These are phyloP conservation scores for Aspergillus japonicus DNA, from an alignment of 2,329 filamentous ascomycete genomes.

Conservation along the genomic window DNA sequence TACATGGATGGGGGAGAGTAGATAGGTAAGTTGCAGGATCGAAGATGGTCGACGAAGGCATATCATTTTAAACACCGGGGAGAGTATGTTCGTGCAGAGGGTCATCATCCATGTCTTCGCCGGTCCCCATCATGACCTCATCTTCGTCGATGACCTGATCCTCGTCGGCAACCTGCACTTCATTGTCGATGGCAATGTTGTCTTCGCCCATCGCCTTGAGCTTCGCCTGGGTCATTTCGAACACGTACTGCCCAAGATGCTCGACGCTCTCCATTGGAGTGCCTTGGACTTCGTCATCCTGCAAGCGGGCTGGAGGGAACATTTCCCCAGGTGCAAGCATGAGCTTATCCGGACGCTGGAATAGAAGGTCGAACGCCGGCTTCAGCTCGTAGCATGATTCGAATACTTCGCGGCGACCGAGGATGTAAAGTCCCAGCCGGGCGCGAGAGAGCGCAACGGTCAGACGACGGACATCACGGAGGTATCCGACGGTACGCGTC, in stretches of 20 bases:
- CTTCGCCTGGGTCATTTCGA: conserved; percentile 84
- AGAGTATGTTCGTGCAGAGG: conserved; percentile 32
- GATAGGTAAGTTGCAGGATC: neutral
- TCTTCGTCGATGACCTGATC: conserved; percentile 32
- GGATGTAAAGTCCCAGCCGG: conserved; percentile 84
- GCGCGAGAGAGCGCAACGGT: conserved; percentile 94
- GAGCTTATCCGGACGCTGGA: conserved; percentile 77
- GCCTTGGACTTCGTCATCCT: conserved; percentile 49
- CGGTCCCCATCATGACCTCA: conserved; percentile 35
- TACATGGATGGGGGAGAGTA: neutral
- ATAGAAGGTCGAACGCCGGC: conserved; percentile 77
- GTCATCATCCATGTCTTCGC: conserved; percentile 36
- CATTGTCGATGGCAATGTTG: conserved; percentile 37
- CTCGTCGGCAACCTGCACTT: conserved; percentile 30
- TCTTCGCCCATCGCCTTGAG: conserved; percentile 56
- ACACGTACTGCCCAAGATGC: conserved; percentile 94
- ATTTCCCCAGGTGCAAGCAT: conserved; percentile 81
- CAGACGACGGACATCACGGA: conserved; percentile 87
- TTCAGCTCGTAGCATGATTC: conserved; percentile 84
- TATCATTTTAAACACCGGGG: neutral
- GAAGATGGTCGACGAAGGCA: neutral
- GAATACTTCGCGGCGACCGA: conserved; percentile 85
- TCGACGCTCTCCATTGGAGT: conserved; percentile 86
- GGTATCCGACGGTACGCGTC: conserved; percentile 84
- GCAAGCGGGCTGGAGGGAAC: conserved; percentile 65